Base-by-base conservation (phyloP, 805 yeast genomes). In the Suhomyces prunicola region DNA sequence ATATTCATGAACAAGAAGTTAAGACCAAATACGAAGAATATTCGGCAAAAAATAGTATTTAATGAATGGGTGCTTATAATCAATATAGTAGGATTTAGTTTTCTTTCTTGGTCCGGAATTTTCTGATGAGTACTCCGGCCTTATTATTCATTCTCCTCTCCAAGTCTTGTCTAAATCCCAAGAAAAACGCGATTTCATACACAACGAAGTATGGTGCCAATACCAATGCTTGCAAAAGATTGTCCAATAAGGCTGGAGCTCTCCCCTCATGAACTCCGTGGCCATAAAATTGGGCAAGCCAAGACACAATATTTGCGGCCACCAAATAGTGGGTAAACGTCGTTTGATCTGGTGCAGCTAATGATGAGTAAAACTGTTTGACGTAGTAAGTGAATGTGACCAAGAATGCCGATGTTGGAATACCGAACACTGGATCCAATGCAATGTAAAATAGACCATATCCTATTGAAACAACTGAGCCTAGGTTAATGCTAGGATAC, bases 141-240 rank as follows among this genome's bases (percentile, higher is more conserved):
- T 72, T 60, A 48, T 63, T 68, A 52, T 80, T 78, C 77, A 87
- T 82, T 5, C 65, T 60, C 52, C 70, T 74, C 54, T 83, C 75
- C 51, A 86, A 67, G 26, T 79, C 82, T 50, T 68, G 68, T 59
- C 83, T 76, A 62, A 71, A 80, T 0, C 97, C 97, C n/a, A 84
- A 60, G 52, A 72, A 67, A 61, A 90, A 89, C 12, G 88, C 77
- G 2, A 86, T 63, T 67, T 94, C 98, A 66, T 85, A 89, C 12
- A 85, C 73, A 4, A 91, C 96, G 66, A 93, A 92, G 63, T 82
- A 90, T 1, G 98, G 98, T 0, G 98, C 98, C 56, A 92, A 74
- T 0, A 93, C 90, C 17, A 93, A 67, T 4, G 97, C 94, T 64
- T 91, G 97, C 5, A 86, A 71, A 45, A 90, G 72, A 64, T 86